These are phyloP conservation scores for Acacia confusa DNA, from an alignment of 306 rosid genomes.

Conservation along the genomic window DNA sequence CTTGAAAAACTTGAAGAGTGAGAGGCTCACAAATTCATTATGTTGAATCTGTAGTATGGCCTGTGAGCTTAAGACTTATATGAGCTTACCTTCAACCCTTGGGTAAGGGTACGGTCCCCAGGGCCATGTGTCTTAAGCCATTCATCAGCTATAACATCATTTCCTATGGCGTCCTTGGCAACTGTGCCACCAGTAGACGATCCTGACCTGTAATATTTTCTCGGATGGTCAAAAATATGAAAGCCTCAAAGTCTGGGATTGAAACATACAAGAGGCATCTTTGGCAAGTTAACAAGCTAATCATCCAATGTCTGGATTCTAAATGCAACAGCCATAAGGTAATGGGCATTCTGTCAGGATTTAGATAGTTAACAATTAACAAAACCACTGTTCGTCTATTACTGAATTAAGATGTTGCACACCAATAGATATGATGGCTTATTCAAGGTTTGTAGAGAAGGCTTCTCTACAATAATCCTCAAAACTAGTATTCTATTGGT, in stretches of 20 bases:
- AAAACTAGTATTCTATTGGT: not conserved
- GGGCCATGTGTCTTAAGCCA: constrained; percentile 93
- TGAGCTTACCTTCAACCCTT: constrained; percentile 71
- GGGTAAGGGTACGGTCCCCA: constrained; percentile 88
- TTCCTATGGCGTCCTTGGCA: constrained; percentile 92
- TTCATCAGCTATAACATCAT: constrained; percentile 68
- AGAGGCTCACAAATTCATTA: not conserved
- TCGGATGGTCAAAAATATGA: not conserved
- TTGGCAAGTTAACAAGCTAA: not conserved
- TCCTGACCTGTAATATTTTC: constrained; percentile 55
- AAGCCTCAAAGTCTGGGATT: constrained; percentile 13
- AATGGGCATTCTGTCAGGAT: not conserved
- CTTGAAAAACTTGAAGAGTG: not conserved
- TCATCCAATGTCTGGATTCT: constrained; percentile 15
- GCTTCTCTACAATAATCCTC: not conserved
- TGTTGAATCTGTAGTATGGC: not conserved
- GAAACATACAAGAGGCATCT: constrained; percentile 22
- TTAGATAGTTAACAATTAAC: not conserved
- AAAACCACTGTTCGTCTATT: not conserved
- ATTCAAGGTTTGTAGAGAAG: constrained; percentile 14
- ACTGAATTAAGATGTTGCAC: not conserved
- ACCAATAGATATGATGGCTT: not conserved
- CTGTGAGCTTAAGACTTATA: constrained; percentile 27
- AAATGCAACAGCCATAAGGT: not conserved
- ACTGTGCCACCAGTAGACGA: constrained; percentile 57